Evolutionary conservation across 139 green algal species (phyloP), one percentile per base, ranked within the genome.

Genomic region (Edaphochlamys debaryana): DNA sequence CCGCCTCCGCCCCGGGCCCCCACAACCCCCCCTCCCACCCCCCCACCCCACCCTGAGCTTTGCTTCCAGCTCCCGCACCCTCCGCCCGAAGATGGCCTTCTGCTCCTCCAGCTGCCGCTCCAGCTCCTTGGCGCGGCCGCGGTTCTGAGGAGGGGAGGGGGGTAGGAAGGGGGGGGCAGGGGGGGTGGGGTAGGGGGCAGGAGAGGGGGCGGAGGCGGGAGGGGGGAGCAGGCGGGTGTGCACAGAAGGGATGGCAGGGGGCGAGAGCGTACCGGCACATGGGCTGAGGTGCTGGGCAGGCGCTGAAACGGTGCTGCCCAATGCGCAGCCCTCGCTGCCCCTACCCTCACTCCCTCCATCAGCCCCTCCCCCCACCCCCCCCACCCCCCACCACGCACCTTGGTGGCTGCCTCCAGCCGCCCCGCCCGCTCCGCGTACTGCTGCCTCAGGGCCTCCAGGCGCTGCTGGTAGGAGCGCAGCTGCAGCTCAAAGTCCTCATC

Each of bases 401-500:
- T 79, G 67, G 41, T 64, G 42, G 58, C 86, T 40, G 82, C 74
- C 34, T 88, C 87, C 67, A 86, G 60, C 30, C 79, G 25, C 3
- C 25, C 70, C 56, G 90, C 84, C 25, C 85, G 74, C 56, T 79
- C 79, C 84, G 90, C 84, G 50, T 90, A 91, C 79, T 92, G 86
- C 52, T 67, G 68, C 85, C 85, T 87, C 36, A 93, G 86, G 63
- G 74, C 37, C 63, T 93, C 85, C 56, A 91, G 88, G 85, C 89
- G 82, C 85, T 93, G 89, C 63, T 88, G 85, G 75, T 91, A 85
- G 42, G 85, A 67, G 27, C 87, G 77, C 85, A 93, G 79, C 66
- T 89, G 74, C 70, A 88, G 64, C 63, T 91, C 79, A 36, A 87
- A 86, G 76, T 94, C 85, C 60, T 94, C 86, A 38, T 91, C 86